These are phyloP conservation scores for Fusarium floridanum DNA, from an alignment of 2,329 filamentous ascomycete species.

Conservation along the genomic window DNA sequence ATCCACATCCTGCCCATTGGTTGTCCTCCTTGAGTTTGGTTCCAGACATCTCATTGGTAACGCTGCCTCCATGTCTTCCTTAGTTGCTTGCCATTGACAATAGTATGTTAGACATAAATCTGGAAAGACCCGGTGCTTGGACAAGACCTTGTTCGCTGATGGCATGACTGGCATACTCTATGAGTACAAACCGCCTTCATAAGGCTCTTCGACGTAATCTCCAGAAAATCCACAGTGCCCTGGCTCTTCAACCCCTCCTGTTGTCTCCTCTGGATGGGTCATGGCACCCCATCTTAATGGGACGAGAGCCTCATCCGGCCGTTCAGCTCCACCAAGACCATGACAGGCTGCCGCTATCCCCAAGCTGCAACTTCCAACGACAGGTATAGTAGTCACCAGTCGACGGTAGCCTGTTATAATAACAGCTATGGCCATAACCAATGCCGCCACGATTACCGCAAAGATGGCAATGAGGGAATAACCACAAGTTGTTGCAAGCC, in stretches of 20 bases:
- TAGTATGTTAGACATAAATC: neutral
- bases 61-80: neutral
- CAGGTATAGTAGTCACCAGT: neutral
- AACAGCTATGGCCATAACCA: neutral
- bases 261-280: neutral
- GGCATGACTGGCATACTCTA: neutral
- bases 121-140: neutral
- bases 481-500: neutral
- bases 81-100: neutral
- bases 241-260: neutral
- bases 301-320: neutral
- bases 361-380: conserved; percentile 18
- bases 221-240: neutral
- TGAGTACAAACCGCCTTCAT: neutral
- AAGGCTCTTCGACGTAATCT: neutral
- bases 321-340: neutral
- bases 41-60: neutral
- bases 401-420: neutral
- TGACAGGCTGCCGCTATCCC: conserved; percentile 25
- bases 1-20: neutral
- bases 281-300: conserved; percentile 17
- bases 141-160: neutral
- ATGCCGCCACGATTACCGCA: neutral
- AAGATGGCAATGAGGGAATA: conserved; percentile 18
- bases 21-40: no score